Evolutionary conservation across 1,284 basidiomycete species (phyloP).

Genomic region (Puccinia horiana): DNA sequence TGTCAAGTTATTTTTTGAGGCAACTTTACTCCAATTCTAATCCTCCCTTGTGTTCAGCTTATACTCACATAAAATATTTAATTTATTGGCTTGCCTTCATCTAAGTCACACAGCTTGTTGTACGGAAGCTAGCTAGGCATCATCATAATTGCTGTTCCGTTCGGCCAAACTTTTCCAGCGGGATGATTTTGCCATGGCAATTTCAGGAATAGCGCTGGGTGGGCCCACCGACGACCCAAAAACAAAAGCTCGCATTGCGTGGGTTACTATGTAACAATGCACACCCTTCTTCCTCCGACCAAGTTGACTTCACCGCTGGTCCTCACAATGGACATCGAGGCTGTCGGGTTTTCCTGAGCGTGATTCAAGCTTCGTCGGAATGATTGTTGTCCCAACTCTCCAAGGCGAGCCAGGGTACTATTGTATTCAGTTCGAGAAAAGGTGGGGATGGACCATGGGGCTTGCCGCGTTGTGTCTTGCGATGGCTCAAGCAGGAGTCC

Average conservation of each 20-base stretch:
- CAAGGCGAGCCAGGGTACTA: conserved; percentile 16
- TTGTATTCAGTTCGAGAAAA: not conserved
- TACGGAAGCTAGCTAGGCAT: no score
- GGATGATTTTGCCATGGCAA: conserved; percentile 16
- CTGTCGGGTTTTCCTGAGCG: conserved; percentile 35
- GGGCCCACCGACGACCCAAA: conserved; percentile 34
- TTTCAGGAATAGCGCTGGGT: not conserved
- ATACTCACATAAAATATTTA: no score
- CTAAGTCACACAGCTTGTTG: no score
- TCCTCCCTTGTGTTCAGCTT: no score
- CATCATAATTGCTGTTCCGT: no score
- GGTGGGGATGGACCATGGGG: conserved; percentile 11
- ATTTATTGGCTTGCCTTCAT: no score
- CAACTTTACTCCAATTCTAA: no score
- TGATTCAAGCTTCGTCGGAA: conserved; percentile 47
- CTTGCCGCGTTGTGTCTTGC: no score
- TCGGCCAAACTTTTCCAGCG: conserved; percentile 37
- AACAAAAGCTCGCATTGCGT: conserved; percentile 40
- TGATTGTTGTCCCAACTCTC: conserved; percentile 36
- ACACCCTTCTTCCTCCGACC: conserved; percentile 16
- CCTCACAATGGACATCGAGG: conserved; percentile 23
- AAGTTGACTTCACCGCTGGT: conserved; percentile 1
- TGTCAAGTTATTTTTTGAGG: no score
- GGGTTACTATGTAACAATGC: conserved; percentile 46
- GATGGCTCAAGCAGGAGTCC: no score